Percentiles rank a stretch among this genome's conserved stretches.
These are phyloP conservation scores for Fusarium beomiforme DNA, from an alignment of 2,329 filamentous ascomycete species.

Conservation along the genomic window DNA sequence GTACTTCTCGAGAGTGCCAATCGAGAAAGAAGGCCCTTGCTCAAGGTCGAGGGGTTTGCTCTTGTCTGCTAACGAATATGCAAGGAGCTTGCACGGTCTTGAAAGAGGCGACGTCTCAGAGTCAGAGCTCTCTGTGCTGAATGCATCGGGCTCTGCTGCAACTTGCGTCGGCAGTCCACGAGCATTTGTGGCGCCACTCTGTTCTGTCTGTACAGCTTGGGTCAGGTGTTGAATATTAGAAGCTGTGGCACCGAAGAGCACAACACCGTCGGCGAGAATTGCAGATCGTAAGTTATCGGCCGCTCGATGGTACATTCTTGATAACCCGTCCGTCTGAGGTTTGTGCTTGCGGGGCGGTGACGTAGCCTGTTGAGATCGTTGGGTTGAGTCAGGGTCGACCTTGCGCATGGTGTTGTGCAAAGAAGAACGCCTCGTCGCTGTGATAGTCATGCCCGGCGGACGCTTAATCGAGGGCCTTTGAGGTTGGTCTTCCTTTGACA, in stretches of 20 bases:
- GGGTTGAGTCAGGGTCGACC: conserved; percentile 3
- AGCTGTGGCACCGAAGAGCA: conserved; percentile 45
- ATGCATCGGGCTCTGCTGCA: conserved; percentile 33
- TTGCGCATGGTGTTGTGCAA: conserved; percentile 16
- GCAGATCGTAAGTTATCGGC: conserved; percentile 45
- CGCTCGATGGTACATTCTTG: conserved; percentile 42
- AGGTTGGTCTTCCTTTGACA: conserved; percentile 14
- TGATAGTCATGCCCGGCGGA: conserved; percentile 32
- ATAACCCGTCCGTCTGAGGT: conserved; percentile 34
- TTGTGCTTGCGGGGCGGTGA: background rate
- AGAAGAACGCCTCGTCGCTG: conserved; percentile 16
- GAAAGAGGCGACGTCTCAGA: conserved; percentile 41
- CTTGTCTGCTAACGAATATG: conserved; percentile 43
- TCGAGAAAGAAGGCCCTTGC: conserved; percentile 40
- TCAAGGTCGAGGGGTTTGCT: conserved; percentile 40
- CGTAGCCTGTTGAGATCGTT: background rate
- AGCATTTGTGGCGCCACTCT: conserved; percentile 10
- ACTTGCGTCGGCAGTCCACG: conserved; percentile 22
- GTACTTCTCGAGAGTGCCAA: conserved; percentile 45
- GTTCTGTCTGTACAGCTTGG: conserved; percentile 2
- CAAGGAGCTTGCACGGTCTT: conserved; percentile 44
- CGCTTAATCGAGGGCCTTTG: conserved; percentile 15
- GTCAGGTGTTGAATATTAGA: conserved; percentile 19
- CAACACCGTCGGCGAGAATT: conserved; percentile 46
- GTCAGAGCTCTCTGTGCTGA: conserved; percentile 44